Percentiles rank a stretch among this genome's conserved stretches.
phyloP scores from a whole-genome alignment of 1,284 basidiomycete genomes.

The Cerrena zonata region DNA sequence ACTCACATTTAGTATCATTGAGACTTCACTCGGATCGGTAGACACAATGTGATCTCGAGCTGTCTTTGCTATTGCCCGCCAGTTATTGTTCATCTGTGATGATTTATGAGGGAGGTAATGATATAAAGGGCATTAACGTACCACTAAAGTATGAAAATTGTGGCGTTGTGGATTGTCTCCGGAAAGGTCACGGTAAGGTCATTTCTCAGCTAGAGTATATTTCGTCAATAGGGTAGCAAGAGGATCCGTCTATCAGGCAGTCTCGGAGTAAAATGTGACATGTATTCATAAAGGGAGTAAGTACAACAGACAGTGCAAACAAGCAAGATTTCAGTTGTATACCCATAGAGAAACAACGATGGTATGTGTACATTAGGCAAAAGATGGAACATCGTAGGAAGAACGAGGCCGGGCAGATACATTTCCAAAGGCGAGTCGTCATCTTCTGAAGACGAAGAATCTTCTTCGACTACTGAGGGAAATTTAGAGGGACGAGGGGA shows the following conservation, averaged over 20 bases:
- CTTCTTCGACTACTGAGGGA: slow-evolving; percentile 12
- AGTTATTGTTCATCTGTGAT: slow-evolving; percentile 73
- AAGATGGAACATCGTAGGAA: slow-evolving; percentile 74
- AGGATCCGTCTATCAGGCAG: slow-evolving; percentile 87
- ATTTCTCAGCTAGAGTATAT: slow-evolving; percentile 70
- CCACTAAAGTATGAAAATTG: slow-evolving; percentile 72
- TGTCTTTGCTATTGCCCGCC: slow-evolving; percentile 74
- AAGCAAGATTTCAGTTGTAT: slow-evolving; percentile 39
- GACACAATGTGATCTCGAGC: slow-evolving; percentile 69
- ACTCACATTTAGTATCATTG: slow-evolving; percentile 61
- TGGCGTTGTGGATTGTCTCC: slow-evolving; percentile 60
- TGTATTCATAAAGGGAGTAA: no score
- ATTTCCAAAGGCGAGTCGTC: slow-evolving; percentile 49
- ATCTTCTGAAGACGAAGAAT: slow-evolving; percentile 27
- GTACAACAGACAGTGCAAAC: slow-evolving; percentile 14
- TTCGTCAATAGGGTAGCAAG: slow-evolving; percentile 72
- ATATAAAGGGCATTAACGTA: no score
- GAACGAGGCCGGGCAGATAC: slow-evolving; percentile 50
- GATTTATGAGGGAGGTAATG: not conserved
- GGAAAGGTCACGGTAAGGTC: slow-evolving; percentile 63
- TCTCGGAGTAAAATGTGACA: no score
- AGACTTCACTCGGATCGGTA: slow-evolving; percentile 59
- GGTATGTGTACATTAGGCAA: slow-evolving; percentile 69
- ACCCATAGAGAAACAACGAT: not conserved
- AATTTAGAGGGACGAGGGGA: not conserved